Conservation (phyloP, 129 eudicot genomes). For the Gnaphalium uliginosum region DNA sequence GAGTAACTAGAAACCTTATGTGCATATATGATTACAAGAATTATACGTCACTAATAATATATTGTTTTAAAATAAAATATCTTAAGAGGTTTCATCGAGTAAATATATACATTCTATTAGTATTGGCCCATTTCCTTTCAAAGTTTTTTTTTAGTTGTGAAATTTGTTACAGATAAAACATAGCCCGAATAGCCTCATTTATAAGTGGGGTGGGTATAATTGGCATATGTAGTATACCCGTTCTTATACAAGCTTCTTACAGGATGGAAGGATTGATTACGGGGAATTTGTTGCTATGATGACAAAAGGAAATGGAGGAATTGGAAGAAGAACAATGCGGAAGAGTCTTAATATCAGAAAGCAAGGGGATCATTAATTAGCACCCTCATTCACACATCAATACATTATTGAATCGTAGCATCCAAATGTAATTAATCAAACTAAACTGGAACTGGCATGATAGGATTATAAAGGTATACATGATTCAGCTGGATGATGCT, state of each 20-base stretch:
- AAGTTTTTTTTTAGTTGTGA: background rate
- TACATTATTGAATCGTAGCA: background rate
- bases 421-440: background rate
- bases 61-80: background rate
- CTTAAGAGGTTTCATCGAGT: too few species aligned
- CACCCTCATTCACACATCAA: background rate
- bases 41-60: background rate
- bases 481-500: background rate
- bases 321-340: slow-evolving; percentile 94
- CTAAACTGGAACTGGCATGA: background rate
- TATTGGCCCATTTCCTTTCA: too few species aligned
- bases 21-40: background rate
- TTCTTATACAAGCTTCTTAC: slow-evolving; percentile 9
- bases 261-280: slow-evolving; percentile 79
- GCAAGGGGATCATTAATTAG: slow-evolving; percentile 38
- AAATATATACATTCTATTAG: too few species aligned
- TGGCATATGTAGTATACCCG: background rate
- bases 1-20: background rate
- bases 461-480: background rate
- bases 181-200: too few species aligned
- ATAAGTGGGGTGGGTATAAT: background rate
- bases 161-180: too few species aligned
- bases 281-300: slow-evolving; percentile 96
- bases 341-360: slow-evolving; percentile 75
- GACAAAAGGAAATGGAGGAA: slow-evolving; percentile 86